Conservation (phyloP, 257 asterid species). For the Cynanchum wilfordii region DNA sequence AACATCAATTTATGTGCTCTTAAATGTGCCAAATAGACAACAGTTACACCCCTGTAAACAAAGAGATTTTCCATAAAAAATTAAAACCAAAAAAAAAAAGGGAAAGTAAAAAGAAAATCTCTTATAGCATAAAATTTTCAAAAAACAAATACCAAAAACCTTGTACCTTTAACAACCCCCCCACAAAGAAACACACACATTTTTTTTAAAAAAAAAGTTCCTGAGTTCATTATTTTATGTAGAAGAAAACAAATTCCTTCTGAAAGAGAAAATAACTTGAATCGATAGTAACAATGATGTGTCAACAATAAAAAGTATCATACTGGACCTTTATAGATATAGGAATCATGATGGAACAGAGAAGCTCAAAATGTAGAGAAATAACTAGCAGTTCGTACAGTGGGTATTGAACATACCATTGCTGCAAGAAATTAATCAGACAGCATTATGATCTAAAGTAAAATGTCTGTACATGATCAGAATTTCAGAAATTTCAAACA, state of each 20-base stretch:
- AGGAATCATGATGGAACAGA: slow-evolving; percentile 99
- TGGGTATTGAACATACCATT: slow-evolving; percentile 95
- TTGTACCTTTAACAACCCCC: neutral
- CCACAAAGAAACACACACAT: neutral
- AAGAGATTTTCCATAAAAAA: neutral
- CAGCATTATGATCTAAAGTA: neutral
- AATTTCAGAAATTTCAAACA: neutral
- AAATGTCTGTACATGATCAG: too few species aligned
- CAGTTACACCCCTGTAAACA: neutral
- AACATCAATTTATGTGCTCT: neutral
- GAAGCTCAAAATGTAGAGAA: slow-evolving; percentile 98
- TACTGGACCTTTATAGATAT: slow-evolving; percentile 91
- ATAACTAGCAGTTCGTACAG: slow-evolving; percentile 95
- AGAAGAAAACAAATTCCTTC: neutral
- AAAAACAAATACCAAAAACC: neutral
- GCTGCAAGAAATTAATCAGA: slow-evolving; percentile 46
- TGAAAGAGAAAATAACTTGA: neutral
- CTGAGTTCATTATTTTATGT: too few species aligned
- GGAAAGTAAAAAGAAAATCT: neutral
- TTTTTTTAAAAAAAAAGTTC: too few species aligned
- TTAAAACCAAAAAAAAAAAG: slow-evolving; percentile 14
- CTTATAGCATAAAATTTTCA: neutral
- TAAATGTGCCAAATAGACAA: neutral
- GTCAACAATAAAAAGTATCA: too few species aligned
- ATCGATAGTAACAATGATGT: neutral